phyloP scores from a whole-genome alignment of 2,329 filamentous ascomycete species.

The Xylaria digitata region DNA sequence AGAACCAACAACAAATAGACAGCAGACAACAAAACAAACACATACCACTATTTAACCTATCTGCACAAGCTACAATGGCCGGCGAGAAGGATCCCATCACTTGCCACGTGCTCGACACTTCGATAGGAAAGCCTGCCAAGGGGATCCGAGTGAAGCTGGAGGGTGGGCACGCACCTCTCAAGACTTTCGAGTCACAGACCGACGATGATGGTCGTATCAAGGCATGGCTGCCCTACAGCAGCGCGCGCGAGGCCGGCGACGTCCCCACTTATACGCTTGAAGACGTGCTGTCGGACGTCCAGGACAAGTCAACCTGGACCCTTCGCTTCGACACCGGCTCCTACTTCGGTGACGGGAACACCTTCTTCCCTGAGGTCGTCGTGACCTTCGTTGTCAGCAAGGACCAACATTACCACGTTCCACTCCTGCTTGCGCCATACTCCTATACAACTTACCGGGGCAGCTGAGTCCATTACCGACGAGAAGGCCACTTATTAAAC shows the following conservation, averaged over 20 bases:
- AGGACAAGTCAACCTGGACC: conserved; percentile 68
- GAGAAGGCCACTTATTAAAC: background rate
- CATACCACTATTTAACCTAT: background rate
- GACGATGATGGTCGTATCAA: conserved; percentile 81
- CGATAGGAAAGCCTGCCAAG: conserved; percentile 75
- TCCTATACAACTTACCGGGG: conserved; percentile 86
- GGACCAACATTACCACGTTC: conserved; percentile 81
- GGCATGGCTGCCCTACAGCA: conserved; percentile 72
- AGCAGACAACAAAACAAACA: too few species aligned
- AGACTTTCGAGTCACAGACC: conserved; percentile 73
- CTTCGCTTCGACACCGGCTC: conserved; percentile 77
- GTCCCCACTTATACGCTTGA: conserved; percentile 69
- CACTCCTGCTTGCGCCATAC: conserved; percentile 79
- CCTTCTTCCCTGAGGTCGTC: conserved; percentile 70
- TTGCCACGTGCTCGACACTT: conserved; percentile 88
- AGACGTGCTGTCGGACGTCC: conserved; percentile 62
- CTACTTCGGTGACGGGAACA: conserved; percentile 74
- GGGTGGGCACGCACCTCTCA: conserved; percentile 53
- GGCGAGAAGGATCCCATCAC: conserved; percentile 74
- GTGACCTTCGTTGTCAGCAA: conserved; percentile 65
- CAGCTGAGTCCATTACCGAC: conserved; percentile 58
- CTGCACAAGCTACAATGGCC: conserved; percentile 43
- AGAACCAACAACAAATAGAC: too few species aligned
- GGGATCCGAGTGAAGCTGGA: conserved; percentile 75
- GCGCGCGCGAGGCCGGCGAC: conserved; percentile 62